Conservation (phyloP, 2,329 filamentous ascomycete genomes). For the Fusarium buharicum region DNA sequence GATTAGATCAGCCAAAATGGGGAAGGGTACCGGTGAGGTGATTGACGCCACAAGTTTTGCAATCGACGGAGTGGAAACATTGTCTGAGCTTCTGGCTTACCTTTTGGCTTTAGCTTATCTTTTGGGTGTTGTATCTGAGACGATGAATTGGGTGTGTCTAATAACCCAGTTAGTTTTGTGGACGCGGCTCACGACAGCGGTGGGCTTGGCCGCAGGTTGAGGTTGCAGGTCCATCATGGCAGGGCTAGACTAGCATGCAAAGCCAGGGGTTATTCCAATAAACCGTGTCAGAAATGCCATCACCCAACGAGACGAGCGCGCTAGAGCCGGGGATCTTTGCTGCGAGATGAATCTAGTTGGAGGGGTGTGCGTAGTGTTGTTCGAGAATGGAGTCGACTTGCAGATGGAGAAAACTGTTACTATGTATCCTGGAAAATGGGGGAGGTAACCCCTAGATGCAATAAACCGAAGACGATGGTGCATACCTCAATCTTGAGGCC, state of each 20-base stretch:
- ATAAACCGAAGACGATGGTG: slow-evolving; percentile 14
- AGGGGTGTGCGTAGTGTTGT: slow-evolving; percentile 19
- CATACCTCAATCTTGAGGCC: slow-evolving; percentile 30
- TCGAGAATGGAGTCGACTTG: slow-evolving; percentile 7
- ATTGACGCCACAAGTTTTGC: slow-evolving; percentile 45
- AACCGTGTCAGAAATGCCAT: slow-evolving; percentile 24
- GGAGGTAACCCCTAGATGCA: slow-evolving; percentile 20
- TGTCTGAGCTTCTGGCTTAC: slow-evolving; percentile 21
- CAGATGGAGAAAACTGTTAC: background rate
- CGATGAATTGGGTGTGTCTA: slow-evolving; percentile 16
- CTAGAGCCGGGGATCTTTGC: slow-evolving; percentile 9
- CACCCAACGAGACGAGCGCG: slow-evolving; percentile 21
- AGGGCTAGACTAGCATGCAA: slow-evolving; percentile 19
- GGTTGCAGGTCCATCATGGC: background rate
- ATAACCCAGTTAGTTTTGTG: background rate
- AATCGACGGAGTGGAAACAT: slow-evolving; percentile 37
- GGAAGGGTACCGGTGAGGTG: slow-evolving; percentile 41
- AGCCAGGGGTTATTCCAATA: slow-evolving; percentile 39
- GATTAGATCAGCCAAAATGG: slow-evolving; percentile 24
- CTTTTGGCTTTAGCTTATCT: slow-evolving; percentile 10
- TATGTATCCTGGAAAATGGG: too few species aligned
- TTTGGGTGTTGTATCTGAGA: background rate
- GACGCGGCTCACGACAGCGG: slow-evolving; percentile 25
- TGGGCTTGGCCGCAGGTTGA: slow-evolving; percentile 13
- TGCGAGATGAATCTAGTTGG: background rate